Base-by-base conservation (phyloP, 2,329 filamentous ascomycete genomes). In the Trichoderma sp. region DNA sequence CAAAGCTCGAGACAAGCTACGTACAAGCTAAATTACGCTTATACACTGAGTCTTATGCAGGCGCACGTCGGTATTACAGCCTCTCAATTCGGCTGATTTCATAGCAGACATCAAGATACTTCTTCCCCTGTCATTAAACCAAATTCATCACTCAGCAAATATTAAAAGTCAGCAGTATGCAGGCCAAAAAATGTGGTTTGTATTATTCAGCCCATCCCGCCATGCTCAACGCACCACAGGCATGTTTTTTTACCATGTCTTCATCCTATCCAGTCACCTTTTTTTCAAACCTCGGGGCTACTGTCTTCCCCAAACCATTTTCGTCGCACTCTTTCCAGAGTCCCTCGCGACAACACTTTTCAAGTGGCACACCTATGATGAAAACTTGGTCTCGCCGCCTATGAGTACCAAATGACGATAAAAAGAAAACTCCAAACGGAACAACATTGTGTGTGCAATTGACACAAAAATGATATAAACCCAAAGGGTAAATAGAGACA, bases 401-500 rank as follows among this genome's bases (percentile, higher is more conserved):
- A 19, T 59, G 64, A 34, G 29, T 32, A 59, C 65, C 48, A 63
- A 58, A 39, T 63, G 29, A 9, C 22, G 34, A 70, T n/a, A 65
- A 52, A 29, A 22, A 52, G 5, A 54, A 57, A 64, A 59, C 45
- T 69, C 64, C 64, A 67, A 65, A 50, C 57, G 32, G 56, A 34
- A 32, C 25, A 45, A 52, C 57, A 68, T 54, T 32, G 60, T 54
- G 64, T 57, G 53, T 64, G n/a, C n/a, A 45, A 53, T 39, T 66
- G 54, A 25, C 39, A 52, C 25, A 15, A 66, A 59, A 66, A 54
- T 39, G 25, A 42, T 25, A 22, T 25, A n/a, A 57, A 57, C 34
- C 53, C 34, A 17, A 53, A 53, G 8, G 9, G 5, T 15, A n/a
- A 64, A 54, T 34, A 63, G 17, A 52, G 17, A 12, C 32, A 15